phyloP scores from a whole-genome alignment of 495 filamentous ascomycete genomes.

The Penicillium chermesinum region DNA sequence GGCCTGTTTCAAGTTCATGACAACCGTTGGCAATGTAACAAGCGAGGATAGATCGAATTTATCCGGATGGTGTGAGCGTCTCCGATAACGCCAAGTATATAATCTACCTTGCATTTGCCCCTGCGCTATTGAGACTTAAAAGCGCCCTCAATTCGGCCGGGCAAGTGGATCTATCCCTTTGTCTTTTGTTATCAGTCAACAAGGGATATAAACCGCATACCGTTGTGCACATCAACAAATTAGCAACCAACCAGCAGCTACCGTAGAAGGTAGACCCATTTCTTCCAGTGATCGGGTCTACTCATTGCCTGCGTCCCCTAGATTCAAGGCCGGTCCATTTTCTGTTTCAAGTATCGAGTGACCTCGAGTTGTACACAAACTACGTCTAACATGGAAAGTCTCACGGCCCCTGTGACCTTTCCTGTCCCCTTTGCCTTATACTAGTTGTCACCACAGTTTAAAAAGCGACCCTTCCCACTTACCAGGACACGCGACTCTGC shows the following conservation, averaged over 20 bases:
- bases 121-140: slow-evolving; percentile 19
- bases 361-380: slow-evolving; percentile 12
- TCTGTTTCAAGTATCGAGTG: neutral
- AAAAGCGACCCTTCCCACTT: slow-evolving; percentile 1
- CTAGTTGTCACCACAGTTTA: slow-evolving; percentile 1
- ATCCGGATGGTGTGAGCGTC: neutral
- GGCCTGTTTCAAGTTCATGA: neutral
- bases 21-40: neutral
- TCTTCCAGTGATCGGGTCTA: neutral
- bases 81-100: slow-evolving; percentile 3
- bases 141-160: slow-evolving; percentile 9
- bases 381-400: no score
- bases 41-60: neutral
- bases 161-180: slow-evolving; percentile 19
- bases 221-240: neutral
- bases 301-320: neutral
- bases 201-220: slow-evolving; percentile 21
- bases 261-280: neutral
- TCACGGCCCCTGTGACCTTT: slow-evolving; percentile 12
- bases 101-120: slow-evolving; percentile 20
- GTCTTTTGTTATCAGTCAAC: slow-evolving; percentile 7
- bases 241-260: slow-evolving; percentile 9
- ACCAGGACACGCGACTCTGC: neutral
- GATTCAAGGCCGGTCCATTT: slow-evolving; percentile 2
- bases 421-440: slow-evolving; percentile 5